Evolutionary conservation across 2,329 filamentous ascomycete genomes (phyloP).

Genomic region (Escovopsis sp.): DNA sequence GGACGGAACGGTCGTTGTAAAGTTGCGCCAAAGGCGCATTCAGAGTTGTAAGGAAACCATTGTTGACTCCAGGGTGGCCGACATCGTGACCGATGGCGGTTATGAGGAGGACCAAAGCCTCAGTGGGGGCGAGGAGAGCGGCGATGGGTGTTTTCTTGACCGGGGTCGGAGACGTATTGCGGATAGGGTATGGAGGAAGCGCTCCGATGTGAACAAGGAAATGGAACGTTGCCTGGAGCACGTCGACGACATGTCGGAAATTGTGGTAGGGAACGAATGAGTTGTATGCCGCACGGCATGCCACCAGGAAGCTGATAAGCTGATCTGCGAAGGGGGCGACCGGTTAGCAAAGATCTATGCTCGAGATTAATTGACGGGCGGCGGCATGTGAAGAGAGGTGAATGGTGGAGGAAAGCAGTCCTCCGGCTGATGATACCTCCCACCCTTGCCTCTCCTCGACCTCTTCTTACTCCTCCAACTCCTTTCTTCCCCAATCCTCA

Average conservation of each 20-base stretch:
- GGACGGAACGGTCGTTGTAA: conserved; percentile 91
- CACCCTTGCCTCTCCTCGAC: too few species aligned
- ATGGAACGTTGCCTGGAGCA: conserved; percentile 82
- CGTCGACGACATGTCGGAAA: conserved; percentile 92
- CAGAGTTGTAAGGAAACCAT: conserved; percentile 82
- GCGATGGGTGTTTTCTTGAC: conserved; percentile 49
- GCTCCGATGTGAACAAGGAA: conserved; percentile 72
- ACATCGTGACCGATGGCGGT: conserved; percentile 98
- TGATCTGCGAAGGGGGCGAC: conserved; percentile 39
- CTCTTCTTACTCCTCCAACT: too few species aligned
- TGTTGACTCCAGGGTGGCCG: conserved; percentile 94
- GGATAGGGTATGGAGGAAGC: conserved; percentile 48
- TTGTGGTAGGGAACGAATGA: conserved; percentile 95
- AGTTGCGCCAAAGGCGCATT: conserved; percentile 88
- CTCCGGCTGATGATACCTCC: too few species aligned
- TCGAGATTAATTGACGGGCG: conserved; percentile 1
- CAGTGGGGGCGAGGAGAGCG: conserved; percentile 65
- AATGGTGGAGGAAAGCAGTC: too few species aligned
- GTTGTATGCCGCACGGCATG: conserved; percentile 89
- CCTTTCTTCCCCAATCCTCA: too few species aligned
- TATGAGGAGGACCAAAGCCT: conserved; percentile 76
- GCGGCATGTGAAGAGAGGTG: conserved; percentile 1
- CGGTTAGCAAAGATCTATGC: conserved; percentile 22
- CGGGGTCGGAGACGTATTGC: conserved; percentile 14
- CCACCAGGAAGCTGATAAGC: conserved; percentile 70